Conservation (phyloP, 345 rosid species). For the Streptanthus diversifolius region DNA sequence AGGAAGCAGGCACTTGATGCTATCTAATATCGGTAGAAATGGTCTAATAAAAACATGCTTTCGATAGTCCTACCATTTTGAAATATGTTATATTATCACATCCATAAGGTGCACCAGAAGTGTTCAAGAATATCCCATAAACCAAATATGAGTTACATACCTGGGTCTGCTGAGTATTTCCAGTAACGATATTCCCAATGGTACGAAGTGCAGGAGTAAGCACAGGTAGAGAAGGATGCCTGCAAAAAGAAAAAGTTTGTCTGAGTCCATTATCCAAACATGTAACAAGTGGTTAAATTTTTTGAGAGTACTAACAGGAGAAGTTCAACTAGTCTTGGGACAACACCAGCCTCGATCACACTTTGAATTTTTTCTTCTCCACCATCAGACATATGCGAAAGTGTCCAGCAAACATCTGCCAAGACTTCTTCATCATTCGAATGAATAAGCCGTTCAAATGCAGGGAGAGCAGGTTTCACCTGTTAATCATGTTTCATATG, state of each 20-base stretch:
- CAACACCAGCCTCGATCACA: constrained; percentile 73
- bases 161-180: constrained; percentile 67
- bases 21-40: too few species aligned
- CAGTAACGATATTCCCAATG: constrained; percentile 76
- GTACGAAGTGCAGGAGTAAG: constrained; percentile 71
- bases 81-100: not conserved
- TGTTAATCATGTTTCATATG: constrained; percentile 22
- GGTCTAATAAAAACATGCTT: not conserved
- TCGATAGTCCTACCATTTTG: not conserved
- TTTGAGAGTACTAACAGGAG: constrained; percentile 48
- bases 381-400: constrained; percentile 67
- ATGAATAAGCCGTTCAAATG: not conserved
- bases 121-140: not conserved
- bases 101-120: not conserved
- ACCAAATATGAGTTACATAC: constrained; percentile 17
- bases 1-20: not conserved
- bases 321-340: constrained; percentile 66
- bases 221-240: constrained; percentile 57
- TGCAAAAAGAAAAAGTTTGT: constrained; percentile 37
- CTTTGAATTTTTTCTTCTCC: constrained; percentile 48
- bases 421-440: not conserved
- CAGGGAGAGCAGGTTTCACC: constrained; percentile 57
- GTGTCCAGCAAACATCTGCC: not conserved
- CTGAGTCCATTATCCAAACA: constrained; percentile 36
- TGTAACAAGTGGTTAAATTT: not conserved